A percentile compares a stretch with the other conserved stretches of the same genome.
Evolutionary conservation across 164 flowering plant species (phyloP).

Genomic region (Sextonia rubra): DNA sequence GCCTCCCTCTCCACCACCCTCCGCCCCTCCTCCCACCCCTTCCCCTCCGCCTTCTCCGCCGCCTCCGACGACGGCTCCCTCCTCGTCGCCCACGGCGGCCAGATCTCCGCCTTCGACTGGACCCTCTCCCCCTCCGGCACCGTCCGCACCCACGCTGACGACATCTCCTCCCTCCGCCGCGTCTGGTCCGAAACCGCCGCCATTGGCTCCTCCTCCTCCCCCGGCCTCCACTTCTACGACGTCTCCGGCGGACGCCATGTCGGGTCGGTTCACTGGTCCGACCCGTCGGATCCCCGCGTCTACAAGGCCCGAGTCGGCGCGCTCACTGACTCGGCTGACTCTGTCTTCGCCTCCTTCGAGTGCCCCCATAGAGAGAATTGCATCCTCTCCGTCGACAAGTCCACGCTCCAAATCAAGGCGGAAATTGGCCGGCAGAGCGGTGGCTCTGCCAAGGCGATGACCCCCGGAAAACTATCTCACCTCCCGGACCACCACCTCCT

Average conservation of each 20-base stretch:
- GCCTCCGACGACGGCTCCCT: slow-evolving; percentile 57
- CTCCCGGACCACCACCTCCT: slow-evolving; percentile 30
- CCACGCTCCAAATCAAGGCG: slow-evolving; percentile 41
- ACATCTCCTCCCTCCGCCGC: slow-evolving; percentile 52
- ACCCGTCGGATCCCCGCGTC: slow-evolving; percentile 66
- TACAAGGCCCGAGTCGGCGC: slow-evolving; percentile 62
- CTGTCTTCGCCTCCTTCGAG: slow-evolving; percentile 62
- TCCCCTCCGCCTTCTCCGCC: slow-evolving; percentile 50
- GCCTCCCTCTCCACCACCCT: slow-evolving; percentile 57
- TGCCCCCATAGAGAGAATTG: slow-evolving; percentile 73
- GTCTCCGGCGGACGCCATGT: slow-evolving; percentile 44
- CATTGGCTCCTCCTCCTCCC: slow-evolving; percentile 45
- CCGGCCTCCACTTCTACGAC: slow-evolving; percentile 80
- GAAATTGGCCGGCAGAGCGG: slow-evolving; percentile 68
- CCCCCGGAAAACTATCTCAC: slow-evolving; percentile 37
- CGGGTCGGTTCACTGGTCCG: slow-evolving; percentile 72
- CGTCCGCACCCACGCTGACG: slow-evolving; percentile 68
- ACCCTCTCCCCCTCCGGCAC: slow-evolving; percentile 49
- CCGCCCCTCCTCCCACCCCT: slow-evolving; percentile 60
- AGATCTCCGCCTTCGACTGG: slow-evolving; percentile 72
- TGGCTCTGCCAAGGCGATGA: slow-evolving; percentile 43
- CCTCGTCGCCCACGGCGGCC: slow-evolving; percentile 83
- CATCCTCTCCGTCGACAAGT: slow-evolving; percentile 59
- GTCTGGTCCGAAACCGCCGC: slow-evolving; percentile 57
- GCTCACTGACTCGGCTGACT: slow-evolving; percentile 40